Evolutionary conservation across 208 protist genomes (phyloP).

Genomic region (Leishmania braziliensis): DNA sequence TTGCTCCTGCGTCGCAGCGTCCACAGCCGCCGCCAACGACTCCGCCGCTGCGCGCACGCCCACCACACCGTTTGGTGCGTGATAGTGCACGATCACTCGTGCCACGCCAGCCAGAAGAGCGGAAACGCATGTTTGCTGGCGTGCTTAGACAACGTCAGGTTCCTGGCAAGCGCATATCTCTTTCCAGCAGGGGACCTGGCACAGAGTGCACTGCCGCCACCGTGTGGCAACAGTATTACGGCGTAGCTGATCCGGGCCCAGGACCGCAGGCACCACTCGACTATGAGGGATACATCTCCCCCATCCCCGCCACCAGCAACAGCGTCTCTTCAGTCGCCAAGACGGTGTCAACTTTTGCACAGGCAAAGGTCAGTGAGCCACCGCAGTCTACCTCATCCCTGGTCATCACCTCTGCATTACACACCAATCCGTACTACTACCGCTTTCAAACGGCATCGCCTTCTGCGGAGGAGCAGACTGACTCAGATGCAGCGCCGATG

Average conservation of each 20-base stretch:
- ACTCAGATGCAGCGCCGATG: neutral
- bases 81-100: neutral
- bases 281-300: neutral
- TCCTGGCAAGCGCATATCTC: slow-evolving; percentile 7
- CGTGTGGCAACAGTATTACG: neutral
- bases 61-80: slow-evolving; percentile 4
- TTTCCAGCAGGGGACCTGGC: slow-evolving; percentile 1
- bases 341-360: neutral
- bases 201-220: neutral
- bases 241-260: neutral
- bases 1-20: neutral
- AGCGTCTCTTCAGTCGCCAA: neutral
- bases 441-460: neutral
- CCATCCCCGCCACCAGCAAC: neutral
- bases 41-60: neutral
- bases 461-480: neutral
- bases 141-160: neutral
- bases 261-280: neutral
- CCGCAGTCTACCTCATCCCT: neutral
- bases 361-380: neutral
- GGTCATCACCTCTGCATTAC: neutral
- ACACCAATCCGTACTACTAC: slow-evolving; percentile 4
- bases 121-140: neutral
- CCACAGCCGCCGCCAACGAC: neutral
- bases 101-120: neutral